These are phyloP conservation scores for Dothistroma septosporum DNA, from an alignment of 2,329 filamentous ascomycete genomes.

Conservation along the genomic window DNA sequence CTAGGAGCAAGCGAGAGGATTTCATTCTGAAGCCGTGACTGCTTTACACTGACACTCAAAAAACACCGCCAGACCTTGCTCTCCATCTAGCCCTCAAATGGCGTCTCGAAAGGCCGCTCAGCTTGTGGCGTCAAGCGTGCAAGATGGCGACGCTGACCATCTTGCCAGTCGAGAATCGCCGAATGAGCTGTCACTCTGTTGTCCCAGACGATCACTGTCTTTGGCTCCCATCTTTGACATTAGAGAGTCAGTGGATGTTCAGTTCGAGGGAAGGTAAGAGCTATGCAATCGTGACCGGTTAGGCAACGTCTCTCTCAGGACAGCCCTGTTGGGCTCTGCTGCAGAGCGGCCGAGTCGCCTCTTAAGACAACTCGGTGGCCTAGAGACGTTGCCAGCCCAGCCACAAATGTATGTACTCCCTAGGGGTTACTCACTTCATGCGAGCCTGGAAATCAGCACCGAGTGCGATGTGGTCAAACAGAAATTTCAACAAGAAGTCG, in stretches of 20 bases:
- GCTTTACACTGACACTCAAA: background rate
- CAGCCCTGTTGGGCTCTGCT: no score
- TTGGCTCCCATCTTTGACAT: no score
- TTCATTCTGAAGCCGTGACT: background rate
- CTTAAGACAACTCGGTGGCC: no score
- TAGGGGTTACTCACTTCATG: no score
- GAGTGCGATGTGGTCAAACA: constrained; percentile 69
- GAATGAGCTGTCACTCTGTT: constrained; percentile 52
- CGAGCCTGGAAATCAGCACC: constrained; percentile 69
- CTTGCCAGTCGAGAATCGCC: constrained; percentile 76
- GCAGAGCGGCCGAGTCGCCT: no score
- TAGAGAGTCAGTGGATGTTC: no score
- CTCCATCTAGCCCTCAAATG: constrained; percentile 35
- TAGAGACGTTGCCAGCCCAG: no score
- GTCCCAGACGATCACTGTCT: constrained; percentile 25
- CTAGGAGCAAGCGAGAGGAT: background rate
- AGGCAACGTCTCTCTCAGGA: no score
- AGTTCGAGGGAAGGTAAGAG: no score
- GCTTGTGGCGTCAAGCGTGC: constrained; percentile 80
- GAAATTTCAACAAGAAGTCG: constrained; percentile 70
- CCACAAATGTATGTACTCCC: no score
- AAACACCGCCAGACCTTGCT: background rate
- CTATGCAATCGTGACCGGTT: no score
- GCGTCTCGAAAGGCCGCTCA: constrained; percentile 68
- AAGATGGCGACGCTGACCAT: constrained; percentile 71